Percentiles rank a stretch among this genome's conserved stretches.
Evolutionary conservation across 257 asterid genomes (phyloP).

Genomic region (Gentiana straminea): DNA sequence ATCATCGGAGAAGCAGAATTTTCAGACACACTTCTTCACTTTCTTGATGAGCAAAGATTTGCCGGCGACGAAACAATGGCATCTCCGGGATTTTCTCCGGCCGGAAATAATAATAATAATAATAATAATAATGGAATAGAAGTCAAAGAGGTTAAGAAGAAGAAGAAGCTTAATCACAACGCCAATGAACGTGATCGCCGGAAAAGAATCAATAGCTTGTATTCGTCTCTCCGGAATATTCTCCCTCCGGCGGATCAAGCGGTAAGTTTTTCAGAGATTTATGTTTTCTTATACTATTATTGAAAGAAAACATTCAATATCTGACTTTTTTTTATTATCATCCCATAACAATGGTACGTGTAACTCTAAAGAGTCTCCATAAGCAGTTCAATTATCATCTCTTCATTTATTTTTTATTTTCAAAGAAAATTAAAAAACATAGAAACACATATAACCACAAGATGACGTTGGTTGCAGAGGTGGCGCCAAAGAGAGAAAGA

Average conservation of each 20-base stretch:
- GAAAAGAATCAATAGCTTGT: constrained; percentile 43
- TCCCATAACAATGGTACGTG: too few species aligned
- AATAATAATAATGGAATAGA: background rate
- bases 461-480: too few species aligned
- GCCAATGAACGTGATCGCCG: constrained; percentile 82
- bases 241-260: constrained; percentile 53
- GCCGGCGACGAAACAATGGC: background rate
- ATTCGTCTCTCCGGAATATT: constrained; percentile 50
- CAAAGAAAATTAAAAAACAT: too few species aligned
- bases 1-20: constrained; percentile 7
- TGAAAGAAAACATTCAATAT: too few species aligned
- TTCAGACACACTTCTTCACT: constrained; percentile 6
- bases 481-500: too few species aligned
- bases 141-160: constrained; percentile 30
- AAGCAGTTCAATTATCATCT: too few species aligned
- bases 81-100: background rate
- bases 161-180: constrained; percentile 63
- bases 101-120: background rate
- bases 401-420: too few species aligned
- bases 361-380: too few species aligned
- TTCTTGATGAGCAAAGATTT: background rate
- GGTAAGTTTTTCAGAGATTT: constrained; percentile 8
- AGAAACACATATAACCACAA: too few species aligned
- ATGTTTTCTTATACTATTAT: background rate
- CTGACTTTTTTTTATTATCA: too few species aligned